Evolutionary conservation across 2,329 filamentous ascomycete species (phyloP), one percentile per base, ranked within the genome.

Genomic region (Fusarium agapanthi): DNA sequence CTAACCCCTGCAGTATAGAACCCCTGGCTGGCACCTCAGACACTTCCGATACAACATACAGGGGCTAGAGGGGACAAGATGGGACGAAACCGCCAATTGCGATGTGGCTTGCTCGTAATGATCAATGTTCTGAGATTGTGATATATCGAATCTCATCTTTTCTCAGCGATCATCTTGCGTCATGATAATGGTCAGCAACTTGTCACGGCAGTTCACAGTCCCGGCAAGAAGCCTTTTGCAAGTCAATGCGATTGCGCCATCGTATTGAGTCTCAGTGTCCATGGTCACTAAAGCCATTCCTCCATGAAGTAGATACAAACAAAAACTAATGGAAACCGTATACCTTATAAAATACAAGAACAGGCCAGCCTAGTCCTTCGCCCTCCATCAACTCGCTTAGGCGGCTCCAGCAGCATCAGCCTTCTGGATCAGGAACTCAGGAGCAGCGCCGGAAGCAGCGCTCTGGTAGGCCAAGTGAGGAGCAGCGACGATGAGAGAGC

Each of bases 401-500:
- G 58, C 50, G 4, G 32, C 51, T 20, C 58, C 30, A n/a, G 60
- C 65, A 26, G 71, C 71, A 13, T 61, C 68, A 28, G 66, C 68
- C 45, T 56, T 71, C 61, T 74, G 34, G 20, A 74, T 74, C 14
- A 74, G 24, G 60, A 74, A 74, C 37, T 56, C 40, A 5, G 71
- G 71, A 20, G 71, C 71, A 2, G 14, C 41, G 5, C 47, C n/a
- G 5, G 54, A 15, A 41, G 71, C 71, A 34, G 24, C 61, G 4
- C 45, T 38, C 38, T 69, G 64, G 40, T 74, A 74, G 24, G 66
- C 45, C 40, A 74, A 16, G 12, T 73, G 71, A 26, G 71, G 59
- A 10, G 47, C 63, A 20, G 67, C 67, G 5, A 73, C 56, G 38
- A 80, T 70, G 24, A 85, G 76, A 3, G 79, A 79, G 15, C 83